Base-by-base conservation (phyloP, 2,329 filamentous ascomycete genomes). In the Aureobasidium sp. region DNA sequence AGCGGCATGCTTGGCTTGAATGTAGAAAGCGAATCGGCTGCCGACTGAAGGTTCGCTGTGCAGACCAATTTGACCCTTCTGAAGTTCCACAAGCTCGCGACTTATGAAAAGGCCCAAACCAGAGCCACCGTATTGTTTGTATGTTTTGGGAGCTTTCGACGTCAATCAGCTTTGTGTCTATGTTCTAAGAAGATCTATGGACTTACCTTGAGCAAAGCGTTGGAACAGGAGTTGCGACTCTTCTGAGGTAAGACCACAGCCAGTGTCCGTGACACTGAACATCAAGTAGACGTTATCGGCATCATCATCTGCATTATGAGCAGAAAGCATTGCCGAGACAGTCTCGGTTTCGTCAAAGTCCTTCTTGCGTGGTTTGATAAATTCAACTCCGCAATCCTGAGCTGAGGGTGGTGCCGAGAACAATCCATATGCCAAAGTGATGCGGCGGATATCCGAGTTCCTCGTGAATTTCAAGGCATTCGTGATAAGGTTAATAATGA, bases 31-130 rank as follows among this genome's bases (percentile, higher is more conserved):
- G 71, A 88, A 87, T 2, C 80, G 85, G 69, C 83, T 86, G 42
- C 85, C 85, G 8, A 79, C 70, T n/a, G 81, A 84, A 64, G 80
- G 78, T 50, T 77, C 70, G 0, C 84, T 86, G 2, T 76, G 75
- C 13, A 88, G 82, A 1, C 85, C 86, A 36, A 89, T 87, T 48
- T 84, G 81, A 1, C 86, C 86, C n/a, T 85, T 84, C 64, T 88
- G 85, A 32, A 89, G 75, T 68, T 89, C 86, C 1, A 84, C 85
- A 10, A 89, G 77, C 36, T 84, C 79, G 14, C 85, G 79, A 41
- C 82, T 86, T 61, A 89, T 88, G 68, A 87, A 89, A 0, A 89
- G 75, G 0, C 86, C 86, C 1, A 89, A 77, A 0, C 86, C 86
- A 0, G 83, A 86, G 0, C 86, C 86, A 27, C 86, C 86, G 65